Percentiles rank a stretch among this genome's conserved stretches.
These are phyloP conservation scores for Aspergillus sp. DNA, from an alignment of 2,329 filamentous ascomycete genomes.

Conservation along the genomic window DNA sequence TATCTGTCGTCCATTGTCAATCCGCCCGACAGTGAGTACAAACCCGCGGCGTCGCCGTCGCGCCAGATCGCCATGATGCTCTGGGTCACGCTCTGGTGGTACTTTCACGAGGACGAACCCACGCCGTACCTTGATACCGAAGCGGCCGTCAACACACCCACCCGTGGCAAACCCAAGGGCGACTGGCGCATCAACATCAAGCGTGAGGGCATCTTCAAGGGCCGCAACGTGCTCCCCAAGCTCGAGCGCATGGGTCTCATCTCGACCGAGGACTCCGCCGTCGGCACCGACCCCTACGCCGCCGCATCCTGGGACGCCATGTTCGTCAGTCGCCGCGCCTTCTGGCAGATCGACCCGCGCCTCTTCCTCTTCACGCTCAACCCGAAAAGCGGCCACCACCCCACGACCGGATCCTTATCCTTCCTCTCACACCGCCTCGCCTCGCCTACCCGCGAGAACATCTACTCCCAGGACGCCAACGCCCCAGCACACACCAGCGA, in stretches of 20 bases:
- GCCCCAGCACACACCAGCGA: constrained; percentile 2
- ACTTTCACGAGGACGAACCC: constrained; percentile 85
- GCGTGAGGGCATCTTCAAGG: constrained; percentile 82
- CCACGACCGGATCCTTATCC: constrained; percentile 51
- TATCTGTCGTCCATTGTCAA: constrained; percentile 92
- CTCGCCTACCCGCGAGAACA: constrained; percentile 45
- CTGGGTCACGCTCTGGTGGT: constrained; percentile 94
- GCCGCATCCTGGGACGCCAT: constrained; percentile 70
- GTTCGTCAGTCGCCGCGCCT: constrained; percentile 76
- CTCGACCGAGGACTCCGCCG: constrained; percentile 69
- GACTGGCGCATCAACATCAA: constrained; percentile 86
- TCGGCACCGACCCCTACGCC: constrained; percentile 60
- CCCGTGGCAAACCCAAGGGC: constrained; percentile 69
- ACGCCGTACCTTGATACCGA: constrained; percentile 61
- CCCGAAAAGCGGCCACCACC: constrained; percentile 53
- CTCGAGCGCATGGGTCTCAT: constrained; percentile 91
- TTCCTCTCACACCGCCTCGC: constrained; percentile 49
- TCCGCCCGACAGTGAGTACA: constrained; percentile 75
- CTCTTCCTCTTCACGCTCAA: constrained; percentile 85
- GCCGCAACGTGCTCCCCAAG: constrained; percentile 79
- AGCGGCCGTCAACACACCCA: constrained; percentile 63
- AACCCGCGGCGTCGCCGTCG: constrained; percentile 74
- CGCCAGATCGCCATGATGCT: constrained; percentile 95
- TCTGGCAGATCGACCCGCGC: constrained; percentile 88
- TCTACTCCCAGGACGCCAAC: constrained; percentile 11